Conservation (phyloP, 306 rosid species). For the Quercus aquifolioides region DNA sequence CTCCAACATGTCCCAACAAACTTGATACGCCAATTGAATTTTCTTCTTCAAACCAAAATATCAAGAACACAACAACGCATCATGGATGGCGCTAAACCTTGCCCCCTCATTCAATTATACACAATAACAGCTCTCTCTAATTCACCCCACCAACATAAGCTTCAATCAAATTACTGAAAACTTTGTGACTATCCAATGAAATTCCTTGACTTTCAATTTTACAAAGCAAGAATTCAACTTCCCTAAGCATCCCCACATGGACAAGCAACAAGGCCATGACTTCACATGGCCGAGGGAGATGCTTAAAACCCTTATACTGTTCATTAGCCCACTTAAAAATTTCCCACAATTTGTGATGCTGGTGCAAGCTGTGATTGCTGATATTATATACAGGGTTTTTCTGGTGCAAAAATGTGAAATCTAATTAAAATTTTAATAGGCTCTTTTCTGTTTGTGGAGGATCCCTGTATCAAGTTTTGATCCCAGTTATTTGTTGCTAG, state of each 20-base stretch:
- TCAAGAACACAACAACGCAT: conserved; percentile 37
- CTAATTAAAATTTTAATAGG: too few species aligned
- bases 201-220: conserved; percentile 40
- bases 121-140: conserved; percentile 49
- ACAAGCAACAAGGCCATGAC: conserved; percentile 70
- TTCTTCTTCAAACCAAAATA: conserved; percentile 50
- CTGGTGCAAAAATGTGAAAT: too few species aligned
- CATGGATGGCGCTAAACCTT: conserved; percentile 37
- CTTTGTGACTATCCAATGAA: conserved; percentile 26
- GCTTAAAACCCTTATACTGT: conserved; percentile 31
- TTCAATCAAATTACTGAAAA: conserved; percentile 42
- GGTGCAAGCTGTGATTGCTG: too few species aligned
- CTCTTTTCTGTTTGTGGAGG: too few species aligned
- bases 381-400: too few species aligned
- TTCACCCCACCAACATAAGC: conserved; percentile 51
- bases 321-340: conserved; percentile 53
- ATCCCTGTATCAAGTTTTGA: too few species aligned
- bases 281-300: conserved; percentile 42
- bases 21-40: conserved; percentile 29
- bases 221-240: conserved; percentile 61
- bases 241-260: conserved; percentile 48
- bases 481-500: too few species aligned
- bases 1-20: conserved; percentile 55
- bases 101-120: conserved; percentile 44
- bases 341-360: conserved; percentile 23